These are phyloP conservation scores for Moricandia arvensis DNA, from an alignment of 345 rosid species.

Conservation along the genomic window DNA sequence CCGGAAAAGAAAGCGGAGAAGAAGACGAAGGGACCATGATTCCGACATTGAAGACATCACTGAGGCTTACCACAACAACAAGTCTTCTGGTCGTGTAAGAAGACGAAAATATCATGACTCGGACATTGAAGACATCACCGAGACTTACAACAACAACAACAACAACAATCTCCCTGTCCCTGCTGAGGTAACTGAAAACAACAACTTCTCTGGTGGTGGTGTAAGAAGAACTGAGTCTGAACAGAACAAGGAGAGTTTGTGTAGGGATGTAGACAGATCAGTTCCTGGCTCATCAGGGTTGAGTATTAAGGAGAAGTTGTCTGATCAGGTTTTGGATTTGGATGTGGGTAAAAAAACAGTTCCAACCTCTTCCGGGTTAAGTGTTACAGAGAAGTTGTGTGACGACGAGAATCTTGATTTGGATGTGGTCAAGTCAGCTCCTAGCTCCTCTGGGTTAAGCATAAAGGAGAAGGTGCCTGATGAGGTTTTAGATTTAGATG, in stretches of 20 bases:
- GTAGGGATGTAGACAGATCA: neutral
- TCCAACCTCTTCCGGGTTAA: neutral
- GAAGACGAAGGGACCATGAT: neutral
- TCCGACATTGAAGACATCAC: neutral
- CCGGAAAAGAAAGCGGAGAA: neutral
- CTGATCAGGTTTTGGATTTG: neutral
- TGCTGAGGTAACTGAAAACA: neutral
- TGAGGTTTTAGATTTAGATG: neutral
- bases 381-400: neutral
- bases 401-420: neutral
- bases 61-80: neutral
- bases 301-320: neutral
- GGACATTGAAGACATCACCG: neutral
- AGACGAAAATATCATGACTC: neutral
- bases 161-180: neutral
- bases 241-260: neutral
- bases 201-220: neutral
- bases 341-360: neutral
- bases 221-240: neutral
- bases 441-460: neutral
- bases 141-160: neutral
- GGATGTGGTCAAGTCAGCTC: neutral
- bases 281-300: neutral
- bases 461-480: neutral
- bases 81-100: neutral